Conservation (phyloP, 164 flowering plant species). For the Cinnamomum chago region DNA sequence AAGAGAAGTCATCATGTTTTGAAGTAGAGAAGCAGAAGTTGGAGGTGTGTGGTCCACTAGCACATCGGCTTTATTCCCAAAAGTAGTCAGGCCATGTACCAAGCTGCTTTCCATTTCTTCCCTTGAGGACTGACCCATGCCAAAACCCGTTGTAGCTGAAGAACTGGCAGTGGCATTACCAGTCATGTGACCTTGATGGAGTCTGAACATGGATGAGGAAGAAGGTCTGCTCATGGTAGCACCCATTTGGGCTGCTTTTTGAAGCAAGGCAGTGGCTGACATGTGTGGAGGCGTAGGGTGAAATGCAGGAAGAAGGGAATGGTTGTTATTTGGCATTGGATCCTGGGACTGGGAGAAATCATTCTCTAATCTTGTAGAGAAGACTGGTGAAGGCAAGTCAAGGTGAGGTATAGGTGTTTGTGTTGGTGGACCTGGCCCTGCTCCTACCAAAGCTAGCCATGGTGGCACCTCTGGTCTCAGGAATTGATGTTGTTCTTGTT, state of each 20-base stretch:
- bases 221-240: constrained; percentile 44
- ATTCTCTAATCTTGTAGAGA: constrained; percentile 28
- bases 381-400: constrained; percentile 29
- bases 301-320: constrained; percentile 19
- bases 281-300: constrained; percentile 42
- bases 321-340: constrained; percentile 7
- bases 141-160: constrained; percentile 29
- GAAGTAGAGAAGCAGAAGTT: constrained; percentile 27
- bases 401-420: constrained; percentile 5
- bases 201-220: constrained; percentile 22
- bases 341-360: constrained; percentile 20
- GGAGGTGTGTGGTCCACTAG: constrained; percentile 22
- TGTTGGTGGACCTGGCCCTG: constrained; percentile 16
- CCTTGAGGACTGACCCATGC: constrained; percentile 45
- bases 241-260: constrained; percentile 95
- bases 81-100: constrained; percentile 30
- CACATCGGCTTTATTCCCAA: constrained; percentile 35
- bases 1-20: constrained; percentile 43
- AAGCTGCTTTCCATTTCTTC: constrained; percentile 32
- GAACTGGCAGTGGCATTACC: constrained; percentile 15
- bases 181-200: constrained; percentile 49
- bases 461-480: constrained; percentile 45
- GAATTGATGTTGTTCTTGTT: constrained; percentile 11
- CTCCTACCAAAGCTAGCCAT: constrained; percentile 41
- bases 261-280: constrained; percentile 94